Evolutionary conservation across 805 yeast genomes (phyloP), one percentile per base, ranked within the genome.

Genomic region (Spathaspora sp.): DNA sequence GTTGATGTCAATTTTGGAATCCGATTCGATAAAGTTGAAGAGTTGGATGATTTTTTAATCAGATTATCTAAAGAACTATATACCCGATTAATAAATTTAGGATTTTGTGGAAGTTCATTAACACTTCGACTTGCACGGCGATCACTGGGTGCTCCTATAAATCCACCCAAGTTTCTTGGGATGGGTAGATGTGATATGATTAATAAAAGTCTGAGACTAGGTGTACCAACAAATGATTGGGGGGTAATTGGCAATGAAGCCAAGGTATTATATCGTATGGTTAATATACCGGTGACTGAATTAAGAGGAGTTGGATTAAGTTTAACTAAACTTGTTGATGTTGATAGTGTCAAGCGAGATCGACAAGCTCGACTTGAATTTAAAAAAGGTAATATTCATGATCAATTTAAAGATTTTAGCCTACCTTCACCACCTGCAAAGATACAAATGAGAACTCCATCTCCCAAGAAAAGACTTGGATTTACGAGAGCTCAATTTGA

Each of bases 1-100:
- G 87, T 91, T 3, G 98, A 93, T 62, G 86, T 93, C 26, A 89
- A 90, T 55, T 93, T 90, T 86, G 98, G 97, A 0, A 87, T 93
- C 0, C 64, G 98, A 46, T 87, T 92, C 56, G 79, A 82, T 31
- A 71, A 70, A 0, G 72, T 78, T 29, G 64, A 67, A 0, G 89
- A 93, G 61, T 80, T 86, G 20, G 92, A 86, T 55, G 57, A 50
- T 4, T 94, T 93, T 60, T 61, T 89, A 9, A 68, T 73, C 35
- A 68, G 79, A 17, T 67, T 91, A 46, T 73, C 86, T 0, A 66
- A 68, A 29, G 97, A 90, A 60, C 61, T 94, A 47, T 69, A 77
- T 47, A 55, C 66, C 0, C 73, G 96, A 49, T 61, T 91, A 50
- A 54, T 66, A 1, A 74, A 70, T 16, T 58, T 82, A 26, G 67